A percentile compares a stretch with the other conserved stretches of the same genome.
These are phyloP conservation scores for Boletus bicolor DNA, from an alignment of 768 basidiomycete species.

Conservation along the genomic window DNA sequence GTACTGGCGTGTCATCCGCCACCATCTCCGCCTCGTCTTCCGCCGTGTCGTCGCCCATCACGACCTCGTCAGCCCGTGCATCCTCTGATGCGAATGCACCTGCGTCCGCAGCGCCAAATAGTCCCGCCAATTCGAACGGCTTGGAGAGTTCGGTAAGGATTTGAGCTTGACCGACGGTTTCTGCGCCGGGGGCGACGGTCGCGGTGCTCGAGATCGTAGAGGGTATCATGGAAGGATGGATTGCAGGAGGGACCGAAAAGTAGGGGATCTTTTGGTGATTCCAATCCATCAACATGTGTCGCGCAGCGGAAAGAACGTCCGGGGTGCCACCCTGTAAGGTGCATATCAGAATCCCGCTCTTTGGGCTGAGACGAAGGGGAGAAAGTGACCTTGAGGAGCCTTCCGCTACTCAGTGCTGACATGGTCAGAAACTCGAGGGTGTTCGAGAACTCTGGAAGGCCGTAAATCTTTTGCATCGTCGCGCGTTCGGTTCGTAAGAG, in stretches of 20 bases:
- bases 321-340: conserved; percentile 78
- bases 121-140: conserved; percentile 76
- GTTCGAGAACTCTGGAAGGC: conserved; percentile 68
- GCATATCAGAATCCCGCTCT: background rate
- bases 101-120: conserved; percentile 79
- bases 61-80: conserved; percentile 29
- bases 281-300: conserved; percentile 86
- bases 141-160: conserved; percentile 68
- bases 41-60: conserved; percentile 43
- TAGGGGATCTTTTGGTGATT: conserved; percentile 95
- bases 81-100: conserved; percentile 56
- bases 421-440: conserved; percentile 87
- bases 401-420: conserved; percentile 78
- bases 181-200: conserved; percentile 69
- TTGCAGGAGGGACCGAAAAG: conserved; percentile 70
- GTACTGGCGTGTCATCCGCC: conserved; percentile 38
- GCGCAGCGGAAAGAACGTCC: conserved; percentile 77
- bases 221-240: conserved; percentile 77
- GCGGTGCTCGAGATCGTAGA: conserved; percentile 33
- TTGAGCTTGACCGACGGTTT: conserved; percentile 76
- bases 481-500: conserved; percentile 63
- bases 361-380: background rate
- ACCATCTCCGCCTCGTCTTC: conserved; percentile 34
- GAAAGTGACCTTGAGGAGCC: conserved; percentile 68
- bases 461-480: conserved; percentile 82